These are phyloP conservation scores for Vinca minor DNA, from an alignment of 257 asterid genomes.

Conservation along the genomic window DNA sequence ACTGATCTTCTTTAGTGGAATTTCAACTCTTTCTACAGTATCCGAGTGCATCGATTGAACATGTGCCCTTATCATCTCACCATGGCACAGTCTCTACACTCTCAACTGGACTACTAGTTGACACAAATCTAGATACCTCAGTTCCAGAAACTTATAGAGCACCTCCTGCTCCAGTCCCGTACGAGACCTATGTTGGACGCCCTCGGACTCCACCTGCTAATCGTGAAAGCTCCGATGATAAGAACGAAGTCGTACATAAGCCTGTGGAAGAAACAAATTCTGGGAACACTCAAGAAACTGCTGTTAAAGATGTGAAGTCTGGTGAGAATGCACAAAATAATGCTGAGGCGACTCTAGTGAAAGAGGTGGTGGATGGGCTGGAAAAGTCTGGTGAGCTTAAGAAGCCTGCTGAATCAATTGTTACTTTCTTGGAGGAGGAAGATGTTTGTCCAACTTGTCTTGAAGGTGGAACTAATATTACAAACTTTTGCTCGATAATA, in stretches of 20 bases:
- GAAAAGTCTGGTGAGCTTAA: conserved; percentile 48
- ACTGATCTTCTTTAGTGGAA: conserved; percentile 13
- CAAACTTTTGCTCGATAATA: conserved; percentile 5
- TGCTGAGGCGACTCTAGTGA: conserved; percentile 28
- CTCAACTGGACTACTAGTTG: conserved; percentile 67
- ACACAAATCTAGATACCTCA: conserved; percentile 80
- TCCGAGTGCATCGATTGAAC: conserved; percentile 54
- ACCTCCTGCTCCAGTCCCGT: conserved; percentile 80
- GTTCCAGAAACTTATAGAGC: conserved; percentile 69
- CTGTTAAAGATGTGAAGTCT: conserved; percentile 36
- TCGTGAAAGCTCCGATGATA: too few relatives aligned
- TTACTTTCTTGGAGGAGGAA: conserved; percentile 56
- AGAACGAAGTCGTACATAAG: conserved; percentile 31
- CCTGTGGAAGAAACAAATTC: conserved; percentile 31
- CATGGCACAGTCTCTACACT: conserved; percentile 41
- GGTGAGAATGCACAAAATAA: conserved; percentile 32
- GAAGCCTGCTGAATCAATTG: conserved; percentile 34
- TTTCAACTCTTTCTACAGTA: conserved; percentile 40
- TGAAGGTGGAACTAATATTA: conserved; percentile 46
- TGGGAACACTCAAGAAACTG: conserved; percentile 33
- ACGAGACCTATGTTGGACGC: conserved; percentile 39
- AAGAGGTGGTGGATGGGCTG: conserved; percentile 41
- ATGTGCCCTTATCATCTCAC: conserved; percentile 53
- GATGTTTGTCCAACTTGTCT: conserved; percentile 88
- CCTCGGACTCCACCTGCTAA: conserved; percentile 38